Base-by-base conservation (phyloP, 1,284 basidiomycete species). In the Microbotryum silenes-acaulis region DNA sequence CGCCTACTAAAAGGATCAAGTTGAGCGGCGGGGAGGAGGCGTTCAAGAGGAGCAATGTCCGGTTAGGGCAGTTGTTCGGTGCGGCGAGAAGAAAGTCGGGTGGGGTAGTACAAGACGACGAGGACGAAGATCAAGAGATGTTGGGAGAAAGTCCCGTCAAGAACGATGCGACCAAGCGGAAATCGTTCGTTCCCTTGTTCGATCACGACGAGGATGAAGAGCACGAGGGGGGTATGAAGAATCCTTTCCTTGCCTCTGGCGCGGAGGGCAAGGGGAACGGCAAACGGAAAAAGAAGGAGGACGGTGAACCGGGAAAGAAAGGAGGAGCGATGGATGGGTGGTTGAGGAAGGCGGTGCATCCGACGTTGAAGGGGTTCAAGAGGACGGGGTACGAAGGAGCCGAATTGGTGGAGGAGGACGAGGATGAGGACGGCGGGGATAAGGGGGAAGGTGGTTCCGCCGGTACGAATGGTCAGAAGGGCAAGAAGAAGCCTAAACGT, bases 391-490 rank as follows among this genome's bases (percentile, higher is more conserved):
- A 47, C 45, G 20, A 55, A 14, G 57, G 61, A n/a, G 51, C 62
- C 21, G 60, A 62, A 16, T 4, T 59, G 18, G 51, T 45, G 0
- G 46, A 42, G 5, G 47, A 45, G 1, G 57, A 31, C 3, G 37
- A 25, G 33, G 42, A 14, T 12, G 52, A 33, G 27, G 61, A n/a
- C 31, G 57, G 56, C 3, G 59, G 58, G 6, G 55, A 57, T 27
- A 27, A 27, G 27, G 27, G 27, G 6, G 27, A 27, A 27, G 6
- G 27, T 27, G 5, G 27, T 27, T 27, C 27, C 5, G 27, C 27
- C 6, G 27, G 6, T 27, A 27, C 27, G 27, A 27, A 27, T 27
- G 27, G 37, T 12, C 37, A 12, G 12, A 42, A 42, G 5, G 37
- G 37, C 14, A 42, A 42, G 16, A 42, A 42, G 12, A 42, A 42